Percentiles rank a stretch among this genome's conserved stretches.
phyloP scores from a whole-genome alignment of 306 rosid genomes.

The Pterocarpus macrocarpus region DNA sequence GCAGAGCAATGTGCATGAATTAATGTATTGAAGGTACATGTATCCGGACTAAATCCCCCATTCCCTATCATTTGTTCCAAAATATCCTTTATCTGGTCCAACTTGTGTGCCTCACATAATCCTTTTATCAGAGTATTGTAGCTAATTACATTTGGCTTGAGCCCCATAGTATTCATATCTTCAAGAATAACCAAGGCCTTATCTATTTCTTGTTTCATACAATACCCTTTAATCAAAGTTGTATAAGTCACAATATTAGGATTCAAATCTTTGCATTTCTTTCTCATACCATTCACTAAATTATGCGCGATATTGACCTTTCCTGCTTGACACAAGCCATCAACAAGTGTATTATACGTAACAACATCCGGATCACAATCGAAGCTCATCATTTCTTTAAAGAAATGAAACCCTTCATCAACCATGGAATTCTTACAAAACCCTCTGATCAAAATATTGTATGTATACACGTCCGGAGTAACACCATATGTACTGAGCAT shows the following conservation, averaged over 20 bases:
- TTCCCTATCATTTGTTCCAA: constrained; percentile 56
- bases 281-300: constrained; percentile 78
- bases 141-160: constrained; percentile 69
- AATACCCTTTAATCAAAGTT: constrained; percentile 80
- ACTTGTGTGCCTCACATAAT: constrained; percentile 68
- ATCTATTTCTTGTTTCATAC: constrained; percentile 69
- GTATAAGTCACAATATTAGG: constrained; percentile 87
- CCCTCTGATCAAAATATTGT: constrained; percentile 83
- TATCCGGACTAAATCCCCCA: constrained; percentile 65
- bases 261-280: constrained; percentile 65
- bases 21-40: constrained; percentile 81
- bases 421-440: constrained; percentile 80
- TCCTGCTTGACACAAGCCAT: constrained; percentile 88
- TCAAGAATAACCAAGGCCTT: constrained; percentile 74
- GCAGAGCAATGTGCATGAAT: constrained; percentile 70
- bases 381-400: constrained; percentile 66
- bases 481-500: constrained; percentile 83
- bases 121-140: constrained; percentile 83
- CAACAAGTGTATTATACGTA: constrained; percentile 81
- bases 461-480: constrained; percentile 66
- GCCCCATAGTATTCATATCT: constrained; percentile 73
- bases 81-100: constrained; percentile 67
- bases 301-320: constrained; percentile 69
- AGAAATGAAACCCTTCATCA: constrained; percentile 73
- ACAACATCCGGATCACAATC: constrained; percentile 73